phyloP scores from a whole-genome alignment of 495 filamentous ascomycete species.

The Penicillium bovifimosum region DNA sequence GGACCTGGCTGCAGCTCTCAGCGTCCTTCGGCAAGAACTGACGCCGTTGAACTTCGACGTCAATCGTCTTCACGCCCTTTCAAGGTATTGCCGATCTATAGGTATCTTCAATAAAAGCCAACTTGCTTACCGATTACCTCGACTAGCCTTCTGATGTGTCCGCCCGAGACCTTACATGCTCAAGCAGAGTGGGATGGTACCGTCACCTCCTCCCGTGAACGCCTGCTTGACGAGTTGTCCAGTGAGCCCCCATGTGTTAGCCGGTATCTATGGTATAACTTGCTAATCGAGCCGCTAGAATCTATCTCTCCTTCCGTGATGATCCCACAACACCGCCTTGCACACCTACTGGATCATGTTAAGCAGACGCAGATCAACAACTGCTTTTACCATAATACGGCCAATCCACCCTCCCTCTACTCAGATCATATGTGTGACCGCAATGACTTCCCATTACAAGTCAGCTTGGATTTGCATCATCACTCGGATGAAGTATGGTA shows the following conservation, averaged over 20 bases:
- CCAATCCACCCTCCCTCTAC: slow-evolving; percentile 77
- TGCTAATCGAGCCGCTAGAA: slow-evolving; percentile 44
- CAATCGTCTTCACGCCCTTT: slow-evolving; percentile 70
- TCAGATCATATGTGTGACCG: slow-evolving; percentile 80
- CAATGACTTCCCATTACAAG: slow-evolving; percentile 67
- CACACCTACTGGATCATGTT: slow-evolving; percentile 71
- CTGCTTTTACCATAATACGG: slow-evolving; percentile 85
- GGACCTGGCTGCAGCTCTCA: slow-evolving; percentile 67
- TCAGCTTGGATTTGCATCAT: slow-evolving; percentile 60
- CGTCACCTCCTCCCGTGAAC: slow-evolving; percentile 65
- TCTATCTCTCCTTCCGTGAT: slow-evolving; percentile 96
- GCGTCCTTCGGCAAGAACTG: slow-evolving; percentile 79
- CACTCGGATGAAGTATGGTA: slow-evolving; percentile 88
- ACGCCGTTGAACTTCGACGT: slow-evolving; percentile 81
- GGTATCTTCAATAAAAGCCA: not conserved
- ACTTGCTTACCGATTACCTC: slow-evolving; percentile 3
- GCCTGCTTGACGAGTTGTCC: slow-evolving; percentile 74
- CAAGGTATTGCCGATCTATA: slow-evolving; percentile 51
- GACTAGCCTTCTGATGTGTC: slow-evolving; percentile 78
- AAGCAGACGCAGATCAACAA: slow-evolving; percentile 75
- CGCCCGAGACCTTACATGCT: slow-evolving; percentile 69
- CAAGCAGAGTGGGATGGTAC: slow-evolving; percentile 88
- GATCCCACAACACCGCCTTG: slow-evolving; percentile 93
- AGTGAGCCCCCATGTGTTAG: slow-evolving; percentile 48
- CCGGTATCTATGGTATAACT: not conserved